Conservation (phyloP, 179 eudicot genomes). For the Silene coronaria region DNA sequence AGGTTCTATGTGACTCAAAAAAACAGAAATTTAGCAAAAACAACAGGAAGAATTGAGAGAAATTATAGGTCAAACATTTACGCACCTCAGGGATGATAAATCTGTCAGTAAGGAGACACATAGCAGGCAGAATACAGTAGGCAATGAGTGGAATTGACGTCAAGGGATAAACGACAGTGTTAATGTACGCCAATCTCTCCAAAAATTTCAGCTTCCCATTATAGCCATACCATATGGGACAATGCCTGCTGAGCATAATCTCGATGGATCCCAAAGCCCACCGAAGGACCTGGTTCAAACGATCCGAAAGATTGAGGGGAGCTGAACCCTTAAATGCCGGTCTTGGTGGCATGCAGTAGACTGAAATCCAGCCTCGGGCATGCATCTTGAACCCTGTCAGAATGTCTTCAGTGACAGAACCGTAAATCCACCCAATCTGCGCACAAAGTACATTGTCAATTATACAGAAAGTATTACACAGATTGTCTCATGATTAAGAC, state of each 20-base stretch:
- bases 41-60: background rate
- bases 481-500: background rate
- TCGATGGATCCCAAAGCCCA: constrained; percentile 92
- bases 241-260: constrained; percentile 81
- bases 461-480: background rate
- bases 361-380: constrained; percentile 79
- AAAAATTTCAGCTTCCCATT: constrained; percentile 56
- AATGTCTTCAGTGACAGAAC: constrained; percentile 91
- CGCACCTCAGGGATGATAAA: constrained; percentile 72
- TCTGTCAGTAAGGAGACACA: constrained; percentile 72
- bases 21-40: background rate
- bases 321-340: constrained; percentile 95
- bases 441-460: background rate
- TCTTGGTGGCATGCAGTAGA: constrained; percentile 83
- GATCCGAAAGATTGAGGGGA: constrained; percentile 93
- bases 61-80: background rate
- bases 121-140: constrained; percentile 73
- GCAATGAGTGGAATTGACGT: constrained; percentile 79
- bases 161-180: constrained; percentile 77
- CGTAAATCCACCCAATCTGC: constrained; percentile 95
- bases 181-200: constrained; percentile 82
- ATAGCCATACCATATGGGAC: constrained; percentile 93
- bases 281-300: constrained; percentile 85
- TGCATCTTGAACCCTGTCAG: constrained; percentile 92
- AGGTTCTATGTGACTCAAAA: background rate